Evolutionary conservation across 2,329 filamentous ascomycete genomes (phyloP), one percentile per base, ranked within the genome.

Genomic region (Zopfia rhizophila): DNA sequence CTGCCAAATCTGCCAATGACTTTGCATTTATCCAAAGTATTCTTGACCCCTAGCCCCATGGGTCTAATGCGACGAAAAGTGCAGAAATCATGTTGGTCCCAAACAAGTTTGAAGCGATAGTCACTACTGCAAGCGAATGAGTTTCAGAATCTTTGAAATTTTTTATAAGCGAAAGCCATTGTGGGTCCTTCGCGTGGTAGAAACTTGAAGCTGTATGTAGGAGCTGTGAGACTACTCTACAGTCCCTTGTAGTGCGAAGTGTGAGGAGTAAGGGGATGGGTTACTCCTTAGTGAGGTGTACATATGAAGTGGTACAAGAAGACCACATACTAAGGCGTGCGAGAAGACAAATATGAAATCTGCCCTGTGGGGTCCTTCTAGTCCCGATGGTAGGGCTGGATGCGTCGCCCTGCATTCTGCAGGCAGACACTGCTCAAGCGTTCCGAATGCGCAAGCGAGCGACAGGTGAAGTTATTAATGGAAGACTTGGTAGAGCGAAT

Each of bases 21-120:
- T 16, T 19, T 37, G 45, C 49, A 53, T 53, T 53, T 53, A 53
- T 45, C 49, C 49, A 53, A 39, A 53, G 49, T 53, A 38, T 14
- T 24, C 28, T 37, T 13, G 19, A 42, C 29, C 24, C 41, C 16
- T 12, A 18, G 24, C 17, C 29, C 37, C 11, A 35, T 22, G 30
- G 21, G 13, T 7, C 6, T 29, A 44, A 38, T 40, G 47, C 47
- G 48, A 49, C 33, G 38, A 43, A 19, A 35, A 5, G 37, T 51
- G 38, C 38, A 40, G 38, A 37, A 5, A 6, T 12, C 13, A 25
- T 13, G 22, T 17, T 14, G 31, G 16, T 33, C 37, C 18, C 45
- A 48, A 48, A 38, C 42, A 40, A 21, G 42, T 3, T 17, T 8
- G 10, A n/a, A n/a, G n/a, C n/a, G n/a, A n/a, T n/a, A n/a, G n/a